Conservation (phyloP, 495 filamentous ascomycete species). For the Neohortaea acidophila region DNA sequence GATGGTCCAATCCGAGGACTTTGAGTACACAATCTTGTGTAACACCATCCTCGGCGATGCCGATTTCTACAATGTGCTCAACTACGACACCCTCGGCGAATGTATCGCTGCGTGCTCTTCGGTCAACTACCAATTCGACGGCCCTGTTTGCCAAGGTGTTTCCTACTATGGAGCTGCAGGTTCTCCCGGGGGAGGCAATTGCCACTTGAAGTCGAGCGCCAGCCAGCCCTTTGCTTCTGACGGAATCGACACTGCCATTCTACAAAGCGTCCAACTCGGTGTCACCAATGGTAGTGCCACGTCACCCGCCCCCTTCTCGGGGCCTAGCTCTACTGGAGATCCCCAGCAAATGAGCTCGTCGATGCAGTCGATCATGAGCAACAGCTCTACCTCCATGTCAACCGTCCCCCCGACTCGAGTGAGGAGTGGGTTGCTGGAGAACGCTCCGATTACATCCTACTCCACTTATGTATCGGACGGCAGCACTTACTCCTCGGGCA, state of each 20-base stretch:
- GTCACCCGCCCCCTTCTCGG: constrained; percentile 4
- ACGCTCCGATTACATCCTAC: constrained; percentile 5
- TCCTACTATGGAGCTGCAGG: constrained; percentile 6
- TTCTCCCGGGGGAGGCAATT: constrained; percentile 6
- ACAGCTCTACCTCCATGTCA: constrained; percentile 10
- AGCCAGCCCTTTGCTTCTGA: constrained; percentile 1
- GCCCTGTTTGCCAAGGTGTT: constrained; percentile 11
- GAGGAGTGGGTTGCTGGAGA: constrained; percentile 4
- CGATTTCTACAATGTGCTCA: constrained; percentile 4
- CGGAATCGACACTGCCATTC: constrained; percentile 8
- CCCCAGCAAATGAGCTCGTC: constrained; percentile 5
- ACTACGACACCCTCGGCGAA: constrained; percentile 4
- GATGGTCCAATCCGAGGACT: constrained; percentile 14
- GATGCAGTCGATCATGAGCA: constrained; percentile 7
- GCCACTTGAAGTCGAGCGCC: constrained; percentile 12
- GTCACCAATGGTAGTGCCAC: constrained; percentile 1
- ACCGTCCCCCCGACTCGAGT: constrained; percentile 4
- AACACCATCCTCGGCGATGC: constrained; percentile 10
- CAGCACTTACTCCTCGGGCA: constrained; percentile 11
- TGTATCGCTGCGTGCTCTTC: constrained; percentile 12
- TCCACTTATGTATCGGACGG: constrained; percentile 9
- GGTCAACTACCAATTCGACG: constrained; percentile 7
- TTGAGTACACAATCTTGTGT: constrained; percentile 19
- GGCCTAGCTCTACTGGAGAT: background rate
- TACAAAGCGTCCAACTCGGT: constrained; percentile 7